Base-by-base conservation (phyloP, 202 grass and related monocot genomes). In the Musa balbisiana region DNA sequence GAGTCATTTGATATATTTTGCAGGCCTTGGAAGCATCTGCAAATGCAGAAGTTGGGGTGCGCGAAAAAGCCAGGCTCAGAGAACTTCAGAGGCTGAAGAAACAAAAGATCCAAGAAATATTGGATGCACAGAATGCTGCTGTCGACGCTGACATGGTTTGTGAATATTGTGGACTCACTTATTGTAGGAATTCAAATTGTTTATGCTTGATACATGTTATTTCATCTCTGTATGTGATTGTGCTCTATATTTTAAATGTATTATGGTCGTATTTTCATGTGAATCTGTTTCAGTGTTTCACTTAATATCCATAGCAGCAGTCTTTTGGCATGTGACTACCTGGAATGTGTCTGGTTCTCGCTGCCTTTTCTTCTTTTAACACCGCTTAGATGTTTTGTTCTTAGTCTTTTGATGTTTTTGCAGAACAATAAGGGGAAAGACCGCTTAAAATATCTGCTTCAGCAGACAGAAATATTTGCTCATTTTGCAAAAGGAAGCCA, bases 401-500 rank as follows among this genome's bases (percentile, higher is more conserved):
- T 56, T 84, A 59, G 83, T 68, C 1, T 51, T 53, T 73, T 53
- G 58, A 52, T 60, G 43, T 53, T 64, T 75, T 66, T 4, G 71
- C 86, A 97, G 93, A 97, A 97, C 80, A 97, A 92, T 33, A 97
- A 92, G 67, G 93, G 93, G 21, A 89, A 90, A 71, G 93, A 90
- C 49, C 87, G 90, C 55, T 55, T 92, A 64, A 97, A 92, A 66
- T 97, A 97, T 80, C 86, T 97, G 24, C 84, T 97, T 20, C 90
- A 97, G 73, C 87, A 97, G 80, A 97, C 93, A 76, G 90, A 97
- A 80, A 91, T 97, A 91, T 97, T 97, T 85, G 71, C 93, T 51
- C 93, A 97, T 78, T 97, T 97, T 79, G 87, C 93, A 9, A 90
- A 97, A 82, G 93, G 93, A 72, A 91, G 82, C 73, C 75, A 97